Evolutionary conservation across 2,329 filamentous ascomycete species (phyloP), one percentile per base, ranked within the genome.

Genomic region (Falciphora oryzae): DNA sequence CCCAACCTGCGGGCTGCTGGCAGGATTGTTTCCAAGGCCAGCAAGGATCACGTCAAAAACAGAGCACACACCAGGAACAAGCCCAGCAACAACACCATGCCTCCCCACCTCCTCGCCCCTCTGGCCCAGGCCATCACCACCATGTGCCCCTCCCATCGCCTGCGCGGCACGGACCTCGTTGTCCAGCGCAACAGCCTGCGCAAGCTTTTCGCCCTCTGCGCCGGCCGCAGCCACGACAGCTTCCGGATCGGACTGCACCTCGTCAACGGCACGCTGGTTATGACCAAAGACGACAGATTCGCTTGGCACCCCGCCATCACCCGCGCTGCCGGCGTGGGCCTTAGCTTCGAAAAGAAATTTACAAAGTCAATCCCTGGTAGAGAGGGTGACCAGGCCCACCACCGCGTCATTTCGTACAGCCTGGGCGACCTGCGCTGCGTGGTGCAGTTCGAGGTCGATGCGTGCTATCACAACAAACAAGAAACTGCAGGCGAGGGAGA

Each of bases 371-470:
- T 28, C n/a, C 14, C 59, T 1, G 59, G n/a, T 11, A 50, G 59
- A 4, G 59, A 61, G 32, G 35, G 35, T 0, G 32, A 61, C 29
- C 59, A 61, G 35, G 18, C 35, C 14, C 59, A 61, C 7, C 59
- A 61, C 35, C 35, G 59, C 22, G 25, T 50, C 59, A 27, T 61
- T 11, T 28, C 59, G 59, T 61, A 61, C 59, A 22, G 25, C 22
- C 59, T 61, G 22, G 59, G 59, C 16, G 32, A 50, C 28, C 59
- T 61, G 22, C 59, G 59, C 31, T 61, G 59, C 31, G 59, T 61
- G n/a, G 59, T 61, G 59, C 59, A 61, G 32, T 61, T 61, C 31
- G 59, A 61, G n/a, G 59, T 61, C 32, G 59, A 61, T 13, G 59
- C 59, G 18, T 61, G 59, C 29, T 50, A 61, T 16, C 7, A 50